These are phyloP conservation scores for Suillus hirtellus DNA, from an alignment of 768 basidiomycete species.

Conservation along the genomic window DNA sequence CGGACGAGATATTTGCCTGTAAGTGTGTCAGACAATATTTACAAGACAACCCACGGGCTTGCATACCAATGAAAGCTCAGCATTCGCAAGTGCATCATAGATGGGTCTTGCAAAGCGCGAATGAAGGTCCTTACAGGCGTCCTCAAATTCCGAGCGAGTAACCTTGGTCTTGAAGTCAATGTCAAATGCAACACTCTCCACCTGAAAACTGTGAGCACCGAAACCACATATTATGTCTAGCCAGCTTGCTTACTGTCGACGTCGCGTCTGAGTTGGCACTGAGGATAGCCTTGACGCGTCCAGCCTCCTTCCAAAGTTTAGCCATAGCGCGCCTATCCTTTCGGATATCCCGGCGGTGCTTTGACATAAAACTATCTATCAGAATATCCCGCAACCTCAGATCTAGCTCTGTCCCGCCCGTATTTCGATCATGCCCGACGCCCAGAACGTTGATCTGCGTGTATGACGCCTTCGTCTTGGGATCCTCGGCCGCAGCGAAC, in stretches of 20 bases:
- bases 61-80: constrained; percentile 63
- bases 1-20: constrained; percentile 80
- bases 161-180: constrained; percentile 86
- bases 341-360: constrained; percentile 66
- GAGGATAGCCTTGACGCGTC: constrained; percentile 85
- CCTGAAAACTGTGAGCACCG: constrained; percentile 39
- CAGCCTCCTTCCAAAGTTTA: constrained; percentile 93
- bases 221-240: constrained; percentile 4
- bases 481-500: constrained; percentile 52
- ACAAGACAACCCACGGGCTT: neutral
- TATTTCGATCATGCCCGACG: constrained; percentile 74
- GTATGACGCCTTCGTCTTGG: constrained; percentile 49
- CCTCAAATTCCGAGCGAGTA: constrained; percentile 78
- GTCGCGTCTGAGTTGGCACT: constrained; percentile 87
- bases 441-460: constrained; percentile 81
- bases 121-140: constrained; percentile 65
- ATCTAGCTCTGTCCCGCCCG: constrained; percentile 86
- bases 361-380: constrained; percentile 69
- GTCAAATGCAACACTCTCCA: constrained; percentile 89
- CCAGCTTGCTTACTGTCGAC: constrained; percentile 54
- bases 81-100: constrained; percentile 63
- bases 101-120: constrained; percentile 69
- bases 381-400: constrained; percentile 80
- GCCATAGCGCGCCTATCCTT: constrained; percentile 84
- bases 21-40: neutral